phyloP scores from a whole-genome alignment of 495 filamentous ascomycete genomes.

The Viridothelium virens region DNA sequence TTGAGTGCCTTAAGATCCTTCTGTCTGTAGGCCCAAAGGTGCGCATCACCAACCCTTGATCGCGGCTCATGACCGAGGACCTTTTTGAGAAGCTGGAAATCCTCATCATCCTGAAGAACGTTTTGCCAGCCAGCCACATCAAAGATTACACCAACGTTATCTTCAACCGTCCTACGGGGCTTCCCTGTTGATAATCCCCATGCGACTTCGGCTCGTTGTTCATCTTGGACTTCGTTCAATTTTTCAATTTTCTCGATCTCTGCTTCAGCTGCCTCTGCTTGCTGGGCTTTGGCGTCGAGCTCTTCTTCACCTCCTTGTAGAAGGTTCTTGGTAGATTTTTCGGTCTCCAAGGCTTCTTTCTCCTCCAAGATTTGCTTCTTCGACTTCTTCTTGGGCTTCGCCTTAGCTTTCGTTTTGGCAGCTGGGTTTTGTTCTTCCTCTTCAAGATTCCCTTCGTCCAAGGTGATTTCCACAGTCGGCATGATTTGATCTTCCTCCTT shows the following conservation, averaged over 20 bases:
- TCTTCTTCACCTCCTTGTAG: conserved; percentile 40
- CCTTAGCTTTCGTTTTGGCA: conserved; percentile 31
- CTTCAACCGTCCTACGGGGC: conserved; percentile 58
- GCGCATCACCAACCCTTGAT: conserved; percentile 55
- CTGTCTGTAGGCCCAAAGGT: conserved; percentile 82
- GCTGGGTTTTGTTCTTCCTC: conserved; percentile 38
- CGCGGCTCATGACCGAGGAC: conserved; percentile 42
- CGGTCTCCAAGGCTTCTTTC: conserved; percentile 50
- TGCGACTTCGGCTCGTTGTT: conserved; percentile 42
- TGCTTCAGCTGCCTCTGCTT: conserved; percentile 28
- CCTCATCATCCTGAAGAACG: conserved; percentile 72
- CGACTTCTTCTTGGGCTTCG: conserved; percentile 57
- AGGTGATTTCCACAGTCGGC: conserved; percentile 21
- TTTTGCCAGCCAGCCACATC: conserved; percentile 75
- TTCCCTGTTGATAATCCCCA: conserved; percentile 55
- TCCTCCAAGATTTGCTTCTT: conserved; percentile 70
- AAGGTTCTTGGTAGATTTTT: conserved; percentile 19
- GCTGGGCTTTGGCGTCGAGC: conserved; percentile 37
- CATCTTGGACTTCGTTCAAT: conserved; percentile 27
- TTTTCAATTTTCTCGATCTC: conserved; percentile 27
- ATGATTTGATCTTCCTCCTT: background rate
- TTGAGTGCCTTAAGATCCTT: conserved; percentile 85
- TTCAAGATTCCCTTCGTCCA: conserved; percentile 29
- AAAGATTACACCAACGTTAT: conserved; percentile 57
- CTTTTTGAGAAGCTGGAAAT: conserved; percentile 51